Percentiles rank a stretch among this genome's conserved stretches.
Conservation (phyloP, 192 early-diverging fungal species). For the Backusella tuberculispora region DNA sequence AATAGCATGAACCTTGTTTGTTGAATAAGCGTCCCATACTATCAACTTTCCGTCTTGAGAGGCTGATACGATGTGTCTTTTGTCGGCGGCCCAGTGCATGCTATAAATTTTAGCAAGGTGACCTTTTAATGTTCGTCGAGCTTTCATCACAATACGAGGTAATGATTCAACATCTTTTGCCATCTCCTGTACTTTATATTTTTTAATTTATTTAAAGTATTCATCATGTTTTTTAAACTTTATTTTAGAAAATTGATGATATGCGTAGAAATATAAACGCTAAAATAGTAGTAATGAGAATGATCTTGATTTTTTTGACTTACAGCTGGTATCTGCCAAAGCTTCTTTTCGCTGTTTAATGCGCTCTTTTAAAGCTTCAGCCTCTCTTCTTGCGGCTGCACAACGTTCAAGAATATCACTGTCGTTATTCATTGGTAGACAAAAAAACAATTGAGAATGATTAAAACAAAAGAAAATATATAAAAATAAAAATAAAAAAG, state of each 20-base stretch:
- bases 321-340: constrained; percentile 94
- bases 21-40: constrained; percentile 97
- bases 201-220: neutral
- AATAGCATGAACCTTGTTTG: constrained; percentile 99
- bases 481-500: neutral
- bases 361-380: constrained; percentile 94
- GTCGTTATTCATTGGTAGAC: constrained; percentile 21
- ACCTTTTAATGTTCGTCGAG: constrained; percentile 95
- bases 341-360: constrained; percentile 94
- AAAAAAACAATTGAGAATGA: neutral
- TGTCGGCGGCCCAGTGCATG: constrained; percentile 99
- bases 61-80: constrained; percentile 95
- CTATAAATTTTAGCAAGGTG: constrained; percentile 99
- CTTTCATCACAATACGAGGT: constrained; percentile 90
- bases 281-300: constrained; percentile 9
- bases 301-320: constrained; percentile 36
- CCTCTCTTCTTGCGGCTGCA: constrained; percentile 90
- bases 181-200: constrained; percentile 75
- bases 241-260: neutral
- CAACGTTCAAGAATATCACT: constrained; percentile 92
- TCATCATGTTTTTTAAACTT: neutral
- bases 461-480: neutral
- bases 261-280: neutral
- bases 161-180: constrained; percentile 87
- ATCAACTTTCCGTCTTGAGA: constrained; percentile 99